Base-by-base conservation (phyloP, 495 filamentous ascomycete genomes). In the Glutinoglossum americanum region DNA sequence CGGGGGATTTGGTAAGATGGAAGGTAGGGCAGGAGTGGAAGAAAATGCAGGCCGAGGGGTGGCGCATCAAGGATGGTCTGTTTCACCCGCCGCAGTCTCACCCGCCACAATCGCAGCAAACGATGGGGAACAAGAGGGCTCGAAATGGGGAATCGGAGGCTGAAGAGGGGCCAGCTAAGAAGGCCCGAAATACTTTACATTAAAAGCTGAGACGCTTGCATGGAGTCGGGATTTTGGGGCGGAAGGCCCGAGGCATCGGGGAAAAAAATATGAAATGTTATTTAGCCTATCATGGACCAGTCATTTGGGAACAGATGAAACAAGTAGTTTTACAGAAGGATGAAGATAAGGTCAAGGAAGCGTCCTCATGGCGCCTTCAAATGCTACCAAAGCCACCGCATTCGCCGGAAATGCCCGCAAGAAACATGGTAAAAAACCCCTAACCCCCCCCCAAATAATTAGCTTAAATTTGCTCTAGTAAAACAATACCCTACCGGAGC, bases 391-490 rank as follows among this genome's bases (percentile, higher is more conserved):
- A 10, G 90, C 90, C 78, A 90, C 82, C 0, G 89, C 90, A 73
- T 98, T 98, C 54, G 92, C 92, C 51, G 92, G 92, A 69, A 98
- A 98, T 13, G 92, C 92, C 64, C 92, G 76, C 58, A 95, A 66
- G 67, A 96, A 93, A 66, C 90, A 96, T 0, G 92, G 92, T 61
- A 90, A 58, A 64, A 98, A 98, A 1, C 92, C 92, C 48, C 41
- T 45, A 45, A 6, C 5, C 5, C 17, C 17, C 19, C 17, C 37
- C 32, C 32, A 35, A 28, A 41, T 5, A 48, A 23, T 65, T 35
- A 64, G 54, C 35, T 21, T 27, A 13, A 13, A 49, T n/a, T n/a
- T n/a, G n/a, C n/a, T n/a, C n/a, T n/a, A n/a, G n/a, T n/a, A n/a
- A n/a, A n/a, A n/a, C n/a, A n/a, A n/a, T n/a, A n/a, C n/a, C n/a